phyloP scores from a whole-genome alignment of 83 land plant species.

The Picea abies region DNA sequence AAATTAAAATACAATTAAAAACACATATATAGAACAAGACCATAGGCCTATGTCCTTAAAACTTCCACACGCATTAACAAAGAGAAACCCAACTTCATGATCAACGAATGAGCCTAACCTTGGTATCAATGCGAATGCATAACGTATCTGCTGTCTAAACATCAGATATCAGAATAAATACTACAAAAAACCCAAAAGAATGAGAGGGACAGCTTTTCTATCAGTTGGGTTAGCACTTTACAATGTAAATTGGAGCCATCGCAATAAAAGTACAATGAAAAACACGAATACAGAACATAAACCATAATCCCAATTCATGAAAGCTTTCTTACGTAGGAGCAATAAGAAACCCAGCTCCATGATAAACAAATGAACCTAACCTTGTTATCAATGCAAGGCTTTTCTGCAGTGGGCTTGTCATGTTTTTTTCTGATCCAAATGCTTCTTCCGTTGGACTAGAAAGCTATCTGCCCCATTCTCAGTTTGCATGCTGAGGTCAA shows the following conservation, averaged over 20 bases:
- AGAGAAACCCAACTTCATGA: not conserved
- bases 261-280: not conserved
- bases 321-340: too few species aligned
- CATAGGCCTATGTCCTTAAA: not conserved
- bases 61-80: not conserved
- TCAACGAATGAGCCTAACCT: not conserved
- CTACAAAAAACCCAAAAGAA: not conserved
- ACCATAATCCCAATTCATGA: too few species aligned
- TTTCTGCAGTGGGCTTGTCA: not conserved
- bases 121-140: not conserved
- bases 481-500: not conserved
- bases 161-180: not conserved
- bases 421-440: not conserved
- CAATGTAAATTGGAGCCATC: not conserved
- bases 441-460: not conserved
- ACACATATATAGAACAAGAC: too few species aligned
- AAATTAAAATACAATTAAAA: not conserved
- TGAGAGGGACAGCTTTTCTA: not conserved
- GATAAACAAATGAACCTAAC: not conserved
- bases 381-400: constrained; percentile 4
- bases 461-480: not conserved
- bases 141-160: not conserved
- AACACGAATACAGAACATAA: not conserved
- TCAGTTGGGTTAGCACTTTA: not conserved
- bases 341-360: not conserved